Conservation (phyloP, 2,329 filamentous ascomycete genomes). For the Alternaria rosae region DNA sequence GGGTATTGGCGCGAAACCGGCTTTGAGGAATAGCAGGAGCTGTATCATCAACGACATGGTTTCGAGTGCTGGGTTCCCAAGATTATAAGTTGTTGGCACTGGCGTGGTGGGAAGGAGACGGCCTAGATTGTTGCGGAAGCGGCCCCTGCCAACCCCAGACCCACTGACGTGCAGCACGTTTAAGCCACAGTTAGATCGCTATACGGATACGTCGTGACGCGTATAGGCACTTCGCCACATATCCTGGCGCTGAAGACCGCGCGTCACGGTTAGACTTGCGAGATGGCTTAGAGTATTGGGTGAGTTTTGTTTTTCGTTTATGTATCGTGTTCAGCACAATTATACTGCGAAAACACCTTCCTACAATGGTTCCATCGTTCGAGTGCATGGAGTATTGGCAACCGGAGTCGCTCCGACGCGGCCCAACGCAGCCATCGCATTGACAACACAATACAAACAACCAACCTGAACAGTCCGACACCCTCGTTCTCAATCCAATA, state of each 20-base stretch:
- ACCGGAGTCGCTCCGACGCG: neutral
- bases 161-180: slow-evolving; percentile 9
- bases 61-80: neutral
- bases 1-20: slow-evolving; percentile 9
- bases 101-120: neutral
- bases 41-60: slow-evolving; percentile 7
- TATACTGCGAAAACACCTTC: neutral
- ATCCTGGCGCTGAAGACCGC: neutral
- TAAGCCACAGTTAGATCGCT: slow-evolving; percentile 11
- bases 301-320: neutral
- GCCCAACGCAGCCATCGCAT: neutral
- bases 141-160: slow-evolving; percentile 13
- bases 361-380: neutral
- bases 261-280: slow-evolving; percentile 1
- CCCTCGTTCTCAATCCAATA: neutral
- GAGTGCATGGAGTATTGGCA: neutral
- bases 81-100: slow-evolving; percentile 9
- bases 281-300: neutral
- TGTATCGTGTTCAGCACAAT: neutral
- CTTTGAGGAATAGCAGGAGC: slow-evolving; percentile 1
- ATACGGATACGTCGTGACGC: slow-evolving; percentile 9
- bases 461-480: neutral
- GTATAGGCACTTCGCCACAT: slow-evolving; percentile 1
- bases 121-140: slow-evolving; percentile 10
- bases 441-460: neutral